Conservation (phyloP, 345 rosid species). For the Moricandia arvensis region DNA sequence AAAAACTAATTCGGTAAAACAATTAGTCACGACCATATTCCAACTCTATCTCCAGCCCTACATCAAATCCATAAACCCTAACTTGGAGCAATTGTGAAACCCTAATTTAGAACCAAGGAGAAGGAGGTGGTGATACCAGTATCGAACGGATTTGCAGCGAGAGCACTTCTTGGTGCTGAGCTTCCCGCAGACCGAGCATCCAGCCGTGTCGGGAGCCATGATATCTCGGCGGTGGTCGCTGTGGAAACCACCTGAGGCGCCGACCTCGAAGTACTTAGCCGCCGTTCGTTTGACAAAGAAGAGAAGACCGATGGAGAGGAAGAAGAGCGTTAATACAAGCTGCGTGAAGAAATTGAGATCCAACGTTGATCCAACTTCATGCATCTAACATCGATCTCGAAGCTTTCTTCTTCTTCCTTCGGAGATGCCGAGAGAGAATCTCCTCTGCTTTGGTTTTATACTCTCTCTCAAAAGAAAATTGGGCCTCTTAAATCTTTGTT, state of each 20-base stretch:
- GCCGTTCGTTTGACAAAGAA: conserved; percentile 76
- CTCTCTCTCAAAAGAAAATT: neutral
- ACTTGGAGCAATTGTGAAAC: neutral
- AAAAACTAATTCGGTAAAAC: neutral
- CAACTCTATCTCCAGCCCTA: neutral
- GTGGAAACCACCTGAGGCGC: conserved; percentile 59
- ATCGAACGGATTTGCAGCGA: conserved; percentile 63
- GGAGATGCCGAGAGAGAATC: conserved; percentile 35
- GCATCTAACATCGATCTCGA: conserved; percentile 58
- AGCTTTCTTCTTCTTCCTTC: conserved; percentile 22
- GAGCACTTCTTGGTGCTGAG: conserved; percentile 46
- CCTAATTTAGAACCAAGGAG: neutral
- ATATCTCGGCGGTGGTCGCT: conserved; percentile 29
- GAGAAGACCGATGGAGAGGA: conserved; percentile 53
- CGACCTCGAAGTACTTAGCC: conserved; percentile 88
- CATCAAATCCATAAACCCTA: neutral
- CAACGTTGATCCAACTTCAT: conserved; percentile 65
- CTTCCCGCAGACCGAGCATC: conserved; percentile 46
- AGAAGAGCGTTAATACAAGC: conserved; percentile 48
- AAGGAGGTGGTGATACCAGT: conserved; percentile 42
- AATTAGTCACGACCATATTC: neutral
- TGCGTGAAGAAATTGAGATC: conserved; percentile 81
- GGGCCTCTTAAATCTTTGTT: neutral
- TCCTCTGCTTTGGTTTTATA: neutral
- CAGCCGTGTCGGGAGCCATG: conserved; percentile 15